Evolutionary conservation across 768 basidiomycete species (phyloP), one percentile per base, ranked within the genome.

Genomic region (Favolaschia claudopus): DNA sequence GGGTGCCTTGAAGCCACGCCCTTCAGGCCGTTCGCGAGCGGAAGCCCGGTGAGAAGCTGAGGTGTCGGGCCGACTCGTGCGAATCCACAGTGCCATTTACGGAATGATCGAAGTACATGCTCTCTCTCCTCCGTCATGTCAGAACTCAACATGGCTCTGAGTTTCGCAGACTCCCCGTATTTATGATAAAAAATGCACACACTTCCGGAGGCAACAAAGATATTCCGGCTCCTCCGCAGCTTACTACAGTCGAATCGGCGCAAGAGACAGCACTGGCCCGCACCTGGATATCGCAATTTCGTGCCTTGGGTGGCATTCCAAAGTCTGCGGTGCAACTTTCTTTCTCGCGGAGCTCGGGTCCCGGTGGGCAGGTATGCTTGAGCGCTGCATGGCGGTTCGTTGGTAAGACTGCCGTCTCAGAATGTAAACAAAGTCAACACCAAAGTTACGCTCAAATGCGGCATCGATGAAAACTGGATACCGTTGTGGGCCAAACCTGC

Each of bases 341-440:
- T 0, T 94, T 91, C 66, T 84, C 91, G 6, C 79, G 91, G 48
- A 93, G 92, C 65, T 92, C 92, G 4, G 92, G 92, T 22, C 92
- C 92, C 7, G 92, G 92, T 32, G 92, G 92, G 15, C 92, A 93
- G 83, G 92, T 91, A 44, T 37, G 76, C 24, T 34, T 28, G 19
- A 15, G 40, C 8, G 33, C 22, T 43, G 37, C 22, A 15, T 51
- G 44, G 22, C 20, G 46, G 17, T n/a, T 32, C 29, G 19, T 33
- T 34, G 27, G 38, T 24, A 29, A 48, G 36, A 27, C 25, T 34
- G 17, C 45, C 17, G 7, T 32, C 12, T 14, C 64, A 93, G 91
- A 92, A 94, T 63, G 92, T 94, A 34, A 94, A 94, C 69, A 94
- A 93, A 75, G 83, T 93, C n/a, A 93, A 91, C 57, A 93, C 92